Base-by-base conservation (phyloP, 1,139 yeast species). In the Meyerozyma athensensis region DNA sequence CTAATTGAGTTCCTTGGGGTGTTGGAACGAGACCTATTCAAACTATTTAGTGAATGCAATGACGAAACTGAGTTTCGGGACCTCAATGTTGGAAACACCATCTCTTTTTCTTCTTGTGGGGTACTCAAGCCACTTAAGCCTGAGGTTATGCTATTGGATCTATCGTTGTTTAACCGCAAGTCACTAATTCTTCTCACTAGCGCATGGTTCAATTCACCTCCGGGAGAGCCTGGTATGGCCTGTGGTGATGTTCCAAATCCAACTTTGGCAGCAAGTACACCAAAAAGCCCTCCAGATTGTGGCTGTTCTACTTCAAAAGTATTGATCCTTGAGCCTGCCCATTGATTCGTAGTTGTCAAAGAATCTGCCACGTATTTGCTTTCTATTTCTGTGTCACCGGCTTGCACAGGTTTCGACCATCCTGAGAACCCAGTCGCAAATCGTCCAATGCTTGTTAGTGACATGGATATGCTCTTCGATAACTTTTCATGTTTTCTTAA, bases 291-390 rank as follows among this genome's bases (percentile, higher is more conserved):
- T 7, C 60, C 69, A n/a, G 57, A 59, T 3, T 57, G 56, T 0
- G 60, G 47, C 16, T 58, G 66, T 43, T 72, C 77, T 13, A 84
- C 64, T 33, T 65, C 69, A 63, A 89, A 87, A 24, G 87, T 64
- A 44, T 59, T 72, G 32, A 87, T 67, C 13, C 65, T 53, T 0
- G 95, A 82, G 3, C 77, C 77, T 12, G 69, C 65, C 95, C 95
- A 90, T 19, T 74, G 66, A 41, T 77, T 70, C 16, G 53, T 47
- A 12, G 50, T 44, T 2, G 65, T 54, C n/a, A 65, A 39, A 4
- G 66, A 48, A 4, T 52, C 54, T 6, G 51, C 53, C 2, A 62
- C 61, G 42, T 58, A 56, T 6, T 52, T 52, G 2, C 43, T 36
- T 7, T 37, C 38, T 14, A 32, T 16, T 3, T 39, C 34, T 3